phyloP scores from a whole-genome alignment of 2,329 filamentous ascomycete species.

The Colletotrichum tanaceti region DNA sequence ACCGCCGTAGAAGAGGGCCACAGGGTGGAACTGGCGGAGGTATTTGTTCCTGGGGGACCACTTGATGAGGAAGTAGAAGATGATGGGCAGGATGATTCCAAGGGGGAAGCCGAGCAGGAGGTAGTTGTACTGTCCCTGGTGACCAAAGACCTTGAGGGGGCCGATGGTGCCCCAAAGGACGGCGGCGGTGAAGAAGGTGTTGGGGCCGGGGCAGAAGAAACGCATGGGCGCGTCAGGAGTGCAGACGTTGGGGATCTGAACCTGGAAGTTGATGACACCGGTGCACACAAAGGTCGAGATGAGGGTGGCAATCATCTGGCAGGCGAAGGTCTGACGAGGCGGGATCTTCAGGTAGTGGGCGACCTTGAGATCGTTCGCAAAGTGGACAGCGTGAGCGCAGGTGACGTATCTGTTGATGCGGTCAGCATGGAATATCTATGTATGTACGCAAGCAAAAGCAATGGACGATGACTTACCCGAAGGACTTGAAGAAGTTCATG shows the following conservation, averaged over 20 bases:
- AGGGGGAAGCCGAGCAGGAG: slow-evolving; percentile 63
- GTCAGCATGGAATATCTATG: neutral
- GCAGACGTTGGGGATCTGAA: slow-evolving; percentile 61
- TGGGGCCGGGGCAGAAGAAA: slow-evolving; percentile 64
- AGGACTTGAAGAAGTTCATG: slow-evolving; percentile 60
- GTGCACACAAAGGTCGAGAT: slow-evolving; percentile 64
- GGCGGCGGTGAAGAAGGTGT: slow-evolving; percentile 67
- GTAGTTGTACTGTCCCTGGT: slow-evolving; percentile 59
- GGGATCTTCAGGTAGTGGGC: slow-evolving; percentile 71
- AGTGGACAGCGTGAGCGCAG: slow-evolving; percentile 63
- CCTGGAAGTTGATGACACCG: slow-evolving; percentile 60
- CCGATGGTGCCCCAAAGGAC: slow-evolving; percentile 68
- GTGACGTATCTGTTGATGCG: slow-evolving; percentile 51
- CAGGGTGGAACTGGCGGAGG: slow-evolving; percentile 59
- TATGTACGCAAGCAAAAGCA: slow-evolving; percentile 24
- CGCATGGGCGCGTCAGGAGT: slow-evolving; percentile 59
- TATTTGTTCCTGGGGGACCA: slow-evolving; percentile 50
- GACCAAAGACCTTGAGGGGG: slow-evolving; percentile 62
- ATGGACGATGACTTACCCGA: slow-evolving; percentile 35
- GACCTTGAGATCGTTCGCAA: slow-evolving; percentile 61
- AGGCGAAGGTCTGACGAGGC: slow-evolving; percentile 68
- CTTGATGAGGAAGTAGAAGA: slow-evolving; percentile 56
- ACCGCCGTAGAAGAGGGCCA: slow-evolving; percentile 60
- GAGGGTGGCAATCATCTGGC: slow-evolving; percentile 69
- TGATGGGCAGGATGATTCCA: slow-evolving; percentile 58